Evolutionary conservation across 1,284 basidiomycete genomes (phyloP).

Genomic region (Albatrellus sp.): DNA sequence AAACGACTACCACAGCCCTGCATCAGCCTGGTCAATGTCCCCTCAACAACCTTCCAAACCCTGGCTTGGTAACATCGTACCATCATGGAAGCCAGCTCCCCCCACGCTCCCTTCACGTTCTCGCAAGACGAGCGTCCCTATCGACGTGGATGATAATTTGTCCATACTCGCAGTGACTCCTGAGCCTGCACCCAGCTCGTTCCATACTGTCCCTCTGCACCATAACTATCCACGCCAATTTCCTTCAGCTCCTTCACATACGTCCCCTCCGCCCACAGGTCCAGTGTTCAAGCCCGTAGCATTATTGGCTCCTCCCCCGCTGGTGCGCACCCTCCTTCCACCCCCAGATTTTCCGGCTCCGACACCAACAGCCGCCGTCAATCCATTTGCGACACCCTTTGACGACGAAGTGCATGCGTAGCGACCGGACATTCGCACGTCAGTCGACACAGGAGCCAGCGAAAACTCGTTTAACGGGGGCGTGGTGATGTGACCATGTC

Average conservation of each 20-base stretch:
- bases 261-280: not conserved
- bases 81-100: conserved; percentile 17
- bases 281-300: not conserved
- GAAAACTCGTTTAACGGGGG: too few relatives aligned
- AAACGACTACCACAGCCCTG: conserved; percentile 1
- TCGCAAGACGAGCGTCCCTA: conserved; percentile 21
- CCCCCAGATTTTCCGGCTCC: conserved; percentile 13
- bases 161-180: conserved; percentile 8
- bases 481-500: too few relatives aligned
- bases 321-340: conserved; percentile 13
- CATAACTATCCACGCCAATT: conserved; percentile 27
- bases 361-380: conserved; percentile 12
- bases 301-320: conserved; percentile 11
- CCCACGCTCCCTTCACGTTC: conserved; percentile 17
- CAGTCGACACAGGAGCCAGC: too few relatives aligned
- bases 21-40: conserved; percentile 28
- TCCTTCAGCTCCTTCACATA: conserved; percentile 4
- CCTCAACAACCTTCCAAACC: conserved; percentile 21
- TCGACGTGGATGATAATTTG: conserved; percentile 11
- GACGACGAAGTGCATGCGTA: conserved; percentile 30
- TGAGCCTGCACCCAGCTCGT: conserved; percentile 11
- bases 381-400: conserved; percentile 68
- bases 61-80: conserved; percentile 21
- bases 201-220: conserved; percentile 41
- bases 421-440: too few relatives aligned